Conservation (phyloP, 768 basidiomycete species). For the Lepiota subincarnata region DNA sequence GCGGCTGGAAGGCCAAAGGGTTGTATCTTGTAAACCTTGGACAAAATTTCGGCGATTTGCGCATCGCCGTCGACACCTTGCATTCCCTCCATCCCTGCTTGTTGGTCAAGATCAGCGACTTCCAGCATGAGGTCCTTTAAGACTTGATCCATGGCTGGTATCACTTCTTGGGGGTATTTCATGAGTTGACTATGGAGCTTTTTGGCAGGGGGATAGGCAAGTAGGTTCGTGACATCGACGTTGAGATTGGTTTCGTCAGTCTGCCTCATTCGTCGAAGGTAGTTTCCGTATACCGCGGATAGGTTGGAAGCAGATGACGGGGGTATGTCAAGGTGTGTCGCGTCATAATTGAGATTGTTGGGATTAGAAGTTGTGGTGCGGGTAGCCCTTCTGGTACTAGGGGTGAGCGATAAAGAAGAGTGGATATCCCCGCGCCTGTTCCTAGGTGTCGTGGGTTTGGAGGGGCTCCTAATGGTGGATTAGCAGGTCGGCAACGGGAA, state of each 20-base stretch:
- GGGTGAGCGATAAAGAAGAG: conserved; percentile 64
- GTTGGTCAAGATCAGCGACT: conserved; percentile 76
- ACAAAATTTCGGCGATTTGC: conserved; percentile 86
- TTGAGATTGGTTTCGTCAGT: conserved; percentile 94
- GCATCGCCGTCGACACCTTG: conserved; percentile 69
- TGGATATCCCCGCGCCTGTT: conserved; percentile 89
- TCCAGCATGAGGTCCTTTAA: conserved; percentile 92
- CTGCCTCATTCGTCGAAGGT: conserved; percentile 80
- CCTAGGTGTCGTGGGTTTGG: conserved; percentile 53
- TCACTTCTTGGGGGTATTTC: conserved; percentile 95
- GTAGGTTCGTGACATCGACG: conserved; percentile 80
- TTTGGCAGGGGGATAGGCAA: conserved; percentile 78
- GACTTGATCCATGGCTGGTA: conserved; percentile 96
- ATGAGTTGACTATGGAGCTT: conserved; percentile 81
- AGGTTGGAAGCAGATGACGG: conserved; percentile 50
- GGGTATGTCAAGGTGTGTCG: conserved; percentile 52
- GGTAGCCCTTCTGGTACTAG: conserved; percentile 38
- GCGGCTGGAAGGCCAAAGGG: conserved; percentile 81
- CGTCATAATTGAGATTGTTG: conserved; percentile 56
- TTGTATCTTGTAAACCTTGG: conserved; percentile 86
- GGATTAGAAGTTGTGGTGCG: conserved; percentile 21
- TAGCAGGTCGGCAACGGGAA: background rate
- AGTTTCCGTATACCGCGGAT: conserved; percentile 78
- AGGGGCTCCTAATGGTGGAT: conserved; percentile 42
- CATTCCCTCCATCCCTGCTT: conserved; percentile 71